Percentiles rank a stretch among this genome's conserved stretches.
Conservation (phyloP, 225 moss, liverwort and hornwort species). For the Polytrichum formosum region DNA sequence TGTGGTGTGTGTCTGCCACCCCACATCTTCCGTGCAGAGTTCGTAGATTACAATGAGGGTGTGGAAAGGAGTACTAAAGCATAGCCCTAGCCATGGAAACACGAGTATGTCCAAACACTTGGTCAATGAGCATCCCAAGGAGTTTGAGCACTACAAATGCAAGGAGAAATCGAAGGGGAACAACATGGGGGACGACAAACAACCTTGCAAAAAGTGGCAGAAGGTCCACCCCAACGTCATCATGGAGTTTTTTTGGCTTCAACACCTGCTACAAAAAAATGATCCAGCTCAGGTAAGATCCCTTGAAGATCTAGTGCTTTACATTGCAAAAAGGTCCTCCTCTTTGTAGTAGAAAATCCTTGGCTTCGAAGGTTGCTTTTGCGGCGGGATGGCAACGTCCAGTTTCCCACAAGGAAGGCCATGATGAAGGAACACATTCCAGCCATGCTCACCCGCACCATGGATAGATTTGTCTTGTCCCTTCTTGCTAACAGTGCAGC, state of each 20-base stretch:
- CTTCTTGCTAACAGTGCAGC: slow-evolving; percentile 38
- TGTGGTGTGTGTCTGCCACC: too few species aligned
- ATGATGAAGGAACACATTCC: slow-evolving; percentile 43
- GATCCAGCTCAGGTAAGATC: slow-evolving; percentile 20
- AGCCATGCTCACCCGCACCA: slow-evolving; percentile 33
- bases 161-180: not conserved
- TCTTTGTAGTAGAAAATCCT: slow-evolving; percentile 32
- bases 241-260: not conserved
- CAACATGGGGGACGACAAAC: not conserved
- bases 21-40: too few species aligned
- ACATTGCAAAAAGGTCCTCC: slow-evolving; percentile 30
- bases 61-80: too few species aligned
- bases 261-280: not conserved
- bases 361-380: slow-evolving; percentile 44
- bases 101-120: too few species aligned
- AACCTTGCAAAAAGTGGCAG: too few species aligned
- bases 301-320: slow-evolving; percentile 42
- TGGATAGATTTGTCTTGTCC: slow-evolving; percentile 45
- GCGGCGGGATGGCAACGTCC: slow-evolving; percentile 31
- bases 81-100: too few species aligned
- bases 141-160: not conserved
- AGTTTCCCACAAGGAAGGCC: slow-evolving; percentile 40
- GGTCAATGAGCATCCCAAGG: too few species aligned
- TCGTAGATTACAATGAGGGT: too few species aligned
- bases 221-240: not conserved